A percentile compares a stretch with the other conserved stretches of the same genome.
Evolutionary conservation across 352 stramenopile species (phyloP).

Genomic region (Phytophthora sansomeana): DNA sequence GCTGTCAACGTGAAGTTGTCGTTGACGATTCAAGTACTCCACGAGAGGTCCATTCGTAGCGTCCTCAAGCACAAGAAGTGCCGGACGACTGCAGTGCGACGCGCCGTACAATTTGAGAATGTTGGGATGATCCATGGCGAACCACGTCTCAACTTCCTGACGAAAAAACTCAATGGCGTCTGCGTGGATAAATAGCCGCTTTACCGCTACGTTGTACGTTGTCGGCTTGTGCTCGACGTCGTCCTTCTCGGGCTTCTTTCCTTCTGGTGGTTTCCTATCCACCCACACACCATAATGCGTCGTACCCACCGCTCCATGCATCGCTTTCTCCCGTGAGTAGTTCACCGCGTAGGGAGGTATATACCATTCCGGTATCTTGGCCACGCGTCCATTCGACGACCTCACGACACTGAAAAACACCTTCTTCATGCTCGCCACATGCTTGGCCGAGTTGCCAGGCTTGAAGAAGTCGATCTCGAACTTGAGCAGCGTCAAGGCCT

Average conservation of each 20-base stretch:
- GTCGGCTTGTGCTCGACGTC: neutral
- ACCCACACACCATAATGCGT: slow-evolving; percentile 23
- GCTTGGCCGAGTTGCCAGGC: slow-evolving; percentile 25
- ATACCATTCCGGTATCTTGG: slow-evolving; percentile 43
- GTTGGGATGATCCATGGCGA: slow-evolving; percentile 27
- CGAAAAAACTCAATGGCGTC: slow-evolving; percentile 36
- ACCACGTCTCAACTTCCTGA: slow-evolving; percentile 44
- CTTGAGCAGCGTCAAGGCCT: slow-evolving; percentile 44
- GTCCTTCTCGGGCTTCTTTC: slow-evolving; percentile 13
- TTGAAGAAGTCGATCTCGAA: slow-evolving; percentile 47
- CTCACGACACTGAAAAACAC: slow-evolving; percentile 44
- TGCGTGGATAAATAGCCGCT: slow-evolving; percentile 25
- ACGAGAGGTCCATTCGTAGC: slow-evolving; percentile 23
- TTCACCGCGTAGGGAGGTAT: slow-evolving; percentile 32
- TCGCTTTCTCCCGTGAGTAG: slow-evolving; percentile 16
- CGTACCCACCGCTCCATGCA: slow-evolving; percentile 21
- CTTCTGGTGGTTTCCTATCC: slow-evolving; percentile 16
- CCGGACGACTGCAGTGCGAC: slow-evolving; percentile 37
- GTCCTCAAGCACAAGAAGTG: slow-evolving; percentile 35
- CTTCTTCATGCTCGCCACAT: slow-evolving; percentile 45
- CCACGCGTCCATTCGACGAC: slow-evolving; percentile 40
- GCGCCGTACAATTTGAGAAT: slow-evolving; percentile 37
- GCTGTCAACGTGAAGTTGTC: slow-evolving; percentile 6
- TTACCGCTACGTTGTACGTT: slow-evolving; percentile 16
- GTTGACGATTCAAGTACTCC: slow-evolving; percentile 22